Evolutionary conservation across 129 eudicot species (phyloP).

Genomic region (Ambrosia artemisiifolia): DNA sequence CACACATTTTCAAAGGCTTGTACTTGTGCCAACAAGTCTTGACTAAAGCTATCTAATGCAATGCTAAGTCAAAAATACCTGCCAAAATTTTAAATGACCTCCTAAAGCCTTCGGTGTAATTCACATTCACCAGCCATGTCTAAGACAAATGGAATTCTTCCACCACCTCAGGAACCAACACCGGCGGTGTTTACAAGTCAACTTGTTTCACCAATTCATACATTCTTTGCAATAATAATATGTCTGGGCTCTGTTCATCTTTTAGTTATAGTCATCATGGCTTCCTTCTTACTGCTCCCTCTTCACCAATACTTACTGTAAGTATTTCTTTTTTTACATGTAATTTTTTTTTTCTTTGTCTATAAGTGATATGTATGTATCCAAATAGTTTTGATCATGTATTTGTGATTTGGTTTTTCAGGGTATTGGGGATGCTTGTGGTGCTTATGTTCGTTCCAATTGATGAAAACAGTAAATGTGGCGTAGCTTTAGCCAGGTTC

Average conservation of each 20-base stretch:
- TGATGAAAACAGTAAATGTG: slow-evolving; percentile 63
- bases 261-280: slow-evolving; percentile 31
- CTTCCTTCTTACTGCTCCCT: slow-evolving; percentile 63
- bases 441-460: slow-evolving; percentile 65
- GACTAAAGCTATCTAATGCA: too few relatives aligned
- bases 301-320: slow-evolving; percentile 43
- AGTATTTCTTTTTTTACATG: slow-evolving; percentile 16
- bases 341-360: too few relatives aligned
- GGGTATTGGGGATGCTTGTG: slow-evolving; percentile 66
- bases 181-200: slow-evolving; percentile 50
- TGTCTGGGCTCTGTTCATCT: slow-evolving; percentile 78
- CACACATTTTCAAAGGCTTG: too few relatives aligned
- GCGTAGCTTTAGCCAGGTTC: too few relatives aligned
- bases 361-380: too few relatives aligned
- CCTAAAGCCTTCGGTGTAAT: too few relatives aligned
- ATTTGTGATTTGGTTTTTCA: slow-evolving; percentile 26
- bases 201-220: slow-evolving; percentile 34
- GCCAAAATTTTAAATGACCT: too few relatives aligned
- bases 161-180: too few relatives aligned
- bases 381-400: neutral
- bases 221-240: slow-evolving; percentile 42
- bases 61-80: too few relatives aligned
- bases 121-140: too few relatives aligned
- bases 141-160: slow-evolving; percentile 18
- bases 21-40: too few relatives aligned